Percentiles rank a stretch among this genome's conserved stretches.
Evolutionary conservation across 1,284 basidiomycete species (phyloP).

Genomic region (Moniliophthora roreri): DNA sequence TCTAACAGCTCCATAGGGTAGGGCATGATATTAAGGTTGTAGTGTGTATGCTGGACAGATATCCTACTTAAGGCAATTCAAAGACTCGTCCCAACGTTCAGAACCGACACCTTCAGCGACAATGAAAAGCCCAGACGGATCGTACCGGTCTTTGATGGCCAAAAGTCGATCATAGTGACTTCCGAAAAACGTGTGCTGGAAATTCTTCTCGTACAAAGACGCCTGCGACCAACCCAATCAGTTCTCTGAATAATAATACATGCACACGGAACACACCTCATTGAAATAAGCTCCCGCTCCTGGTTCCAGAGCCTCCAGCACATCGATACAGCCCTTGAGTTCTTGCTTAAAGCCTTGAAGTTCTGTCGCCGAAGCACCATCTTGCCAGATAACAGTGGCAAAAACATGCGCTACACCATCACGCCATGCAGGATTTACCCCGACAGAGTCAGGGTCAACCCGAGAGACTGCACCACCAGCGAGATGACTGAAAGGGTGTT

Average conservation of each 20-base stretch:
- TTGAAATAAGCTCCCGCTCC: constrained; percentile 40
- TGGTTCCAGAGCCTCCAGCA: constrained; percentile 27
- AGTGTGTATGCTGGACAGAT: too few relatives aligned
- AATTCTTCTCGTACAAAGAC: constrained; percentile 37
- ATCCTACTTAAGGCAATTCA: constrained; percentile 5
- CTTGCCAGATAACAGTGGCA: constrained; percentile 28
- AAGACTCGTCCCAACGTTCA: constrained; percentile 31
- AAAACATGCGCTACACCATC: constrained; percentile 31
- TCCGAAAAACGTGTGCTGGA: constrained; percentile 42
- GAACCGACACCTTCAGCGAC: constrained; percentile 44
- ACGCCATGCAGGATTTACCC: constrained; percentile 44
- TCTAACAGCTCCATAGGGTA: too few relatives aligned
- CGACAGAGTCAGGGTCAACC: constrained; percentile 33
- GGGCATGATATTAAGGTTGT: too few relatives aligned
- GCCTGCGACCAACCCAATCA: constrained; percentile 26
- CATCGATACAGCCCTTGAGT: constrained; percentile 21
- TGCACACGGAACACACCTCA: constrained; percentile 30
- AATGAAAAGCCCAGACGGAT: constrained; percentile 41
- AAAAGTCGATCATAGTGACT: constrained; percentile 37
- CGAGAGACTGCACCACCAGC: constrained; percentile 38
- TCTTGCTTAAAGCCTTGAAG: constrained; percentile 22
- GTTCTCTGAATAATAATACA: not conserved
- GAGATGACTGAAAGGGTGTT: constrained; percentile 26
- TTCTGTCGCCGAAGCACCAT: constrained; percentile 24
- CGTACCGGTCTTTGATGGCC: constrained; percentile 42